Evolutionary conservation across 306 rosid species (phyloP).

Genomic region (Prunus salicina): DNA sequence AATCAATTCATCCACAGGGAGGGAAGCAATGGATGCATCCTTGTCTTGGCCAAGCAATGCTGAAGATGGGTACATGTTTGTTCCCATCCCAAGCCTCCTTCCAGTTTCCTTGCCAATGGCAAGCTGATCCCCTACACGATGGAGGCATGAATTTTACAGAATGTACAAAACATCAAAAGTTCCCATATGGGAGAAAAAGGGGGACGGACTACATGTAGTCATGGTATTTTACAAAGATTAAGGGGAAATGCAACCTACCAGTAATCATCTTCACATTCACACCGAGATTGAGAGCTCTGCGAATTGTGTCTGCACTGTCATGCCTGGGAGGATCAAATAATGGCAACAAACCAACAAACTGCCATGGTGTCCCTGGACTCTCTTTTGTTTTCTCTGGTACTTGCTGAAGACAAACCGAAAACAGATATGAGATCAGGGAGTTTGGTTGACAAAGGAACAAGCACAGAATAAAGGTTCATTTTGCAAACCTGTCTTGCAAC

Average conservation of each 20-base stretch:
- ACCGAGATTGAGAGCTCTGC: slow-evolving; percentile 97
- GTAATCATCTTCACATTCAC: slow-evolving; percentile 99
- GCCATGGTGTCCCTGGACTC: slow-evolving; percentile 82
- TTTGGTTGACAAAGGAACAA: slow-evolving; percentile 7
- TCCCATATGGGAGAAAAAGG: not conserved
- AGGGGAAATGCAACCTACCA: slow-evolving; percentile 45
- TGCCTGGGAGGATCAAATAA: slow-evolving; percentile 99
- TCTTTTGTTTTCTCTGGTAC: slow-evolving; percentile 87
- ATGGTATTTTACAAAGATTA: not conserved
- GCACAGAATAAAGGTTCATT: slow-evolving; percentile 13
- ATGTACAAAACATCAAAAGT: slow-evolving; percentile 4
- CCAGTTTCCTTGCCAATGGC: slow-evolving; percentile 99
- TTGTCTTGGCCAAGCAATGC: slow-evolving; percentile 89
- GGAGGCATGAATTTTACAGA: slow-evolving; percentile 3
- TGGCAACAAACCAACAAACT: slow-evolving; percentile 85
- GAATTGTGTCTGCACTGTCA: slow-evolving; percentile 98
- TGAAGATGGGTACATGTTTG: slow-evolving; percentile 98
- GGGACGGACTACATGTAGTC: not conserved
- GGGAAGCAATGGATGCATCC: slow-evolving; percentile 64
- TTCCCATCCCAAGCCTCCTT: slow-evolving; percentile 98
- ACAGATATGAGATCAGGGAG: slow-evolving; percentile 16
- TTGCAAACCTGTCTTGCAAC: slow-evolving; percentile 92
- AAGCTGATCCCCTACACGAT: slow-evolving; percentile 81
- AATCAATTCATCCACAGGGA: slow-evolving; percentile 96
- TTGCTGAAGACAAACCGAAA: slow-evolving; percentile 43